Percentiles rank a stretch among this genome's conserved stretches.
phyloP scores from a whole-genome alignment of 768 basidiomycete genomes.

The Pleurotus salmoneostramineus region DNA sequence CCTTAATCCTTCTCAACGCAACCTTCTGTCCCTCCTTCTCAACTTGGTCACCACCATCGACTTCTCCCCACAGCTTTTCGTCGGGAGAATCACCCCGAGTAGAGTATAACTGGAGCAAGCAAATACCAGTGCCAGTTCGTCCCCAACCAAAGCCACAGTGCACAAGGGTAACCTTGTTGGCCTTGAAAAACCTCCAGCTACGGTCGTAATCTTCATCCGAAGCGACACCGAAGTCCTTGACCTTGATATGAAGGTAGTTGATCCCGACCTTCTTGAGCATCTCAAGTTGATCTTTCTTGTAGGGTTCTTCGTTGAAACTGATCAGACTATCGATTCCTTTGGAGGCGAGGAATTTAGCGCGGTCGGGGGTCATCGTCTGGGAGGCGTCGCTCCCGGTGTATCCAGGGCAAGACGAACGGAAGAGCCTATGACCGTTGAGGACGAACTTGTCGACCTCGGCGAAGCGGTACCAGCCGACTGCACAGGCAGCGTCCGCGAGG shows the following conservation, averaged over 20 bases:
- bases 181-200: neutral
- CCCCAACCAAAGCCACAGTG: neutral
- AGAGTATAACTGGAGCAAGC: neutral
- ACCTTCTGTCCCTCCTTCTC: neutral
- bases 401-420: neutral
- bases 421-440: constrained; percentile 1
- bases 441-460: constrained; percentile 3
- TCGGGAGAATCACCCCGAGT: neutral
- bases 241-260: constrained; percentile 14
- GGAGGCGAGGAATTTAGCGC: constrained; percentile 7
- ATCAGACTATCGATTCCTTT: constrained; percentile 17
- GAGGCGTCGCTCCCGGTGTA: neutral
- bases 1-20: neutral
- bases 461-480: neutral
- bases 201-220: neutral
- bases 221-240: constrained; percentile 13
- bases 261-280: constrained; percentile 11
- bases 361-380: neutral
- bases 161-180: neutral
- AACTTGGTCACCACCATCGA: neutral
- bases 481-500: neutral
- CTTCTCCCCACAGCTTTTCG: constrained; percentile 1
- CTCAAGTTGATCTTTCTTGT: constrained; percentile 7
- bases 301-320: constrained; percentile 16
- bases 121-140: neutral